These are phyloP conservation scores for Zopfia rhizophila DNA, from an alignment of 2,329 filamentous ascomycete species.

Conservation along the genomic window DNA sequence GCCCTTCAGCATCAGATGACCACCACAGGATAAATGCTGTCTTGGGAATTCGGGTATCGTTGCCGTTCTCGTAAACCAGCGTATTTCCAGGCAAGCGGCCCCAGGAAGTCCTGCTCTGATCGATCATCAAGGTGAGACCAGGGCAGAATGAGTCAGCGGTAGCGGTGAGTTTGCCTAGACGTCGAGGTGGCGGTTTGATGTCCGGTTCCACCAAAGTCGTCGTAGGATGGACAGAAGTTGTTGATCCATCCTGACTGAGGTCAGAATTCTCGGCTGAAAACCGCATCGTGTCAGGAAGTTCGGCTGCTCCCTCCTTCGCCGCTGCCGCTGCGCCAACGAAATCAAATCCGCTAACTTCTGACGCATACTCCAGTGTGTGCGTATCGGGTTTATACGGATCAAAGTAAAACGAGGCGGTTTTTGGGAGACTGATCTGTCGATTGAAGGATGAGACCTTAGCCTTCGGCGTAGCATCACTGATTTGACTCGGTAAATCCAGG, in stretches of 20 bases:
- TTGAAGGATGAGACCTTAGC: slow-evolving; percentile 48
- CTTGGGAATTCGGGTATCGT: slow-evolving; percentile 80
- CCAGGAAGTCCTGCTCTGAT: slow-evolving; percentile 77
- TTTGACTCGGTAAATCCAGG: slow-evolving; percentile 39
- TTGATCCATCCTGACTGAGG: slow-evolving; percentile 7
- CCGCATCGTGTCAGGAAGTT: slow-evolving; percentile 41
- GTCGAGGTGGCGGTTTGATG: slow-evolving; percentile 53
- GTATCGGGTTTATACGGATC: slow-evolving; percentile 56
- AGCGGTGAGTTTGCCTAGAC: slow-evolving; percentile 74
- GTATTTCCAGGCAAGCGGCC: slow-evolving; percentile 78
- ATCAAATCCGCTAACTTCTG: slow-evolving; percentile 57
- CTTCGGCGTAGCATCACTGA: slow-evolving; percentile 51
- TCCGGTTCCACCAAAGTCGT: slow-evolving; percentile 35
- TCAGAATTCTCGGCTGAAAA: slow-evolving; percentile 28
- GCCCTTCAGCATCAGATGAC: slow-evolving; percentile 73
- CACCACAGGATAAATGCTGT: slow-evolving; percentile 78
- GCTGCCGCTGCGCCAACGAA: slow-evolving; percentile 42
- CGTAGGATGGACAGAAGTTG: slow-evolving; percentile 28
- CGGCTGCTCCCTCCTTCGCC: slow-evolving; percentile 27
- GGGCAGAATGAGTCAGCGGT: slow-evolving; percentile 72
- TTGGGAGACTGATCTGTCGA: slow-evolving; percentile 56
- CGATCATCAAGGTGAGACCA: slow-evolving; percentile 71
- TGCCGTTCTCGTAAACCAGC: slow-evolving; percentile 68
- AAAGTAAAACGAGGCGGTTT: slow-evolving; percentile 58
- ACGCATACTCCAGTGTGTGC: slow-evolving; percentile 59